phyloP scores from a whole-genome alignment of 192 early-diverging fungal species.

The Lobosporangium transversale region DNA sequence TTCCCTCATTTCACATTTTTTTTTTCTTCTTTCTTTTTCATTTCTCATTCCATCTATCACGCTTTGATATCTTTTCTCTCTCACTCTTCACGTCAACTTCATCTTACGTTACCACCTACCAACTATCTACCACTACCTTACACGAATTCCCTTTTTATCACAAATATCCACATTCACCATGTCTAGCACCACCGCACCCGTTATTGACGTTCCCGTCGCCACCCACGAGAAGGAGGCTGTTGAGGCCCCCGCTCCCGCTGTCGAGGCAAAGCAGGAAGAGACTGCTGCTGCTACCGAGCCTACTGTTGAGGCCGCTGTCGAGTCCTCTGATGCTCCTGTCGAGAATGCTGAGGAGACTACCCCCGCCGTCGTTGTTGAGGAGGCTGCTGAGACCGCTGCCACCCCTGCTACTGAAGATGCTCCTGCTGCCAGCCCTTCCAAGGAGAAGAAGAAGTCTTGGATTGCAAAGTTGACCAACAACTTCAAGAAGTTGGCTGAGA shows the following conservation, averaged over 20 bases:
- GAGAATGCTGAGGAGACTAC: slow-evolving; percentile 12
- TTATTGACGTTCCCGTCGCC: neutral
- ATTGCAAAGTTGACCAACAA: slow-evolving; percentile 44
- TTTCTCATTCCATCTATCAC: slow-evolving; percentile 1
- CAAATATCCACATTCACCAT: slow-evolving; percentile 5
- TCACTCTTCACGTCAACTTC: neutral
- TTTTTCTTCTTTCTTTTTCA: neutral
- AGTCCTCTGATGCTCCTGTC: slow-evolving; percentile 14
- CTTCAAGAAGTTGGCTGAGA: slow-evolving; percentile 43
- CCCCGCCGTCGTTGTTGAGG: slow-evolving; percentile 27
- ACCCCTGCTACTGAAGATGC: slow-evolving; percentile 32
- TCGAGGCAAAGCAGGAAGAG: slow-evolving; percentile 15
- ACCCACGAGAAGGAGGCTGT: neutral
- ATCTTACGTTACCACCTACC: neutral
- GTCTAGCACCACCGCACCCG: slow-evolving; percentile 28
- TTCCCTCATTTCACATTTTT: neutral
- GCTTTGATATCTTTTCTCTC: neutral
- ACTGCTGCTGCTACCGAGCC: slow-evolving; percentile 11
- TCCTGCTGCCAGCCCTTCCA: slow-evolving; percentile 15
- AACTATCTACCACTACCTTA: neutral
- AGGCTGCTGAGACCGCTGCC: slow-evolving; percentile 29
- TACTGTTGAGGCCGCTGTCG: slow-evolving; percentile 19
- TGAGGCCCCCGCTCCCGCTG: neutral
- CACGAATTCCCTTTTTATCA: slow-evolving; percentile 2
- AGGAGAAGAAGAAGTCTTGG: slow-evolving; percentile 51